Evolutionary conservation across 805 yeast species (phyloP).

Genomic region (Cyberlindnera suaveolens): DNA sequence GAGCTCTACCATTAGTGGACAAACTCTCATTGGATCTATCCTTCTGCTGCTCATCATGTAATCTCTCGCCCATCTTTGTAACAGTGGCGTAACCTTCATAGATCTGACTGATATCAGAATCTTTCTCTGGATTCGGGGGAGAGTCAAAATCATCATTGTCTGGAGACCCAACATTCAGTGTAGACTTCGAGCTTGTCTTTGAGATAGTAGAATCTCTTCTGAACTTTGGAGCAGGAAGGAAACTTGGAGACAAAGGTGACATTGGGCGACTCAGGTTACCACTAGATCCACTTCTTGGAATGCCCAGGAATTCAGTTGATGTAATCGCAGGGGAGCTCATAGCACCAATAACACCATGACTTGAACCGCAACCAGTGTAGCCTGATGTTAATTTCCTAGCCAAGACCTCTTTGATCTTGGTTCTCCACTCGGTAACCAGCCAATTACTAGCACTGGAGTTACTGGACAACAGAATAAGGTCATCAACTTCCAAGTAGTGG

Average conservation of each 20-base stretch:
- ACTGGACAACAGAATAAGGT: conserved; percentile 39
- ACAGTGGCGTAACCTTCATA: conserved; percentile 27
- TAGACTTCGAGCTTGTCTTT: conserved; percentile 11
- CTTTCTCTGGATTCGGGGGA: conserved; percentile 15
- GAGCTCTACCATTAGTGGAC: neutral
- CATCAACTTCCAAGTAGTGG: conserved; percentile 64
- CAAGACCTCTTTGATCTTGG: conserved; percentile 47
- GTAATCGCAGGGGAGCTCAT: conserved; percentile 41
- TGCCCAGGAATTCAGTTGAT: conserved; percentile 28
- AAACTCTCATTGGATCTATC: neutral
- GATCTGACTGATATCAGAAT: conserved; percentile 26
- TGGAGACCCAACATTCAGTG: conserved; percentile 12
- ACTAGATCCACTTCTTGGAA: conserved; percentile 3
- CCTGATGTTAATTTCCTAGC: conserved; percentile 50
- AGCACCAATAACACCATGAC: conserved; percentile 57
- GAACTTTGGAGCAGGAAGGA: conserved; percentile 29
- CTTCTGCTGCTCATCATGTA: neutral
- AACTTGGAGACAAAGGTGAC: conserved; percentile 32
- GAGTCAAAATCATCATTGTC: conserved; percentile 13
- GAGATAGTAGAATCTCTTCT: conserved; percentile 22
- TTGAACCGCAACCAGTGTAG: conserved; percentile 73
- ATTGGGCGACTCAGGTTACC: conserved; percentile 20
- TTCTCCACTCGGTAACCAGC: conserved; percentile 56
- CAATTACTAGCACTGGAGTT: conserved; percentile 36
- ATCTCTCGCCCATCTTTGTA: conserved; percentile 8